These are phyloP conservation scores for Neoboletus subvelutipes DNA, from an alignment of 768 basidiomycete genomes.

Conservation along the genomic window DNA sequence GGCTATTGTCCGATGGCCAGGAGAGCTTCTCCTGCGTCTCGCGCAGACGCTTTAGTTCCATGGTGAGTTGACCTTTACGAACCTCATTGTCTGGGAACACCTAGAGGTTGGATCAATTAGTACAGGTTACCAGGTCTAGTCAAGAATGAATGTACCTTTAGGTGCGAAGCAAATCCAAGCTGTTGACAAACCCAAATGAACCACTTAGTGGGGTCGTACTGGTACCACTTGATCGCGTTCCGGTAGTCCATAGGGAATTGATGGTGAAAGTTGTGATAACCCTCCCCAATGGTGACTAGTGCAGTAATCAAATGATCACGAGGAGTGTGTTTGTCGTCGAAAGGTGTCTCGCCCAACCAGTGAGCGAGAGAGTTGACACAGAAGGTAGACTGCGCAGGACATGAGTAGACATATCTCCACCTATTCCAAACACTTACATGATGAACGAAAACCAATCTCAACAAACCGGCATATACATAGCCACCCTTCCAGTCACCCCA, in stretches of 20 bases:
- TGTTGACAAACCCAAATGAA: slow-evolving; percentile 54
- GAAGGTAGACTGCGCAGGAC: slow-evolving; percentile 74
- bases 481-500: slow-evolving; percentile 91
- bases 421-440: slow-evolving; percentile 53
- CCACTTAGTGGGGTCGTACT: slow-evolving; percentile 96
- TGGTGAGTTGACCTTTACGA: slow-evolving; percentile 87
- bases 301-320: slow-evolving; percentile 89
- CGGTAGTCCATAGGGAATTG: slow-evolving; percentile 97
- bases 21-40: slow-evolving; percentile 70
- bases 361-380: slow-evolving; percentile 97
- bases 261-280: slow-evolving; percentile 99
- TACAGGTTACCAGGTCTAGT: background rate
- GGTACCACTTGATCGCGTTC: slow-evolving; percentile 89
- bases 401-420: background rate
- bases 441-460: slow-evolving; percentile 81
- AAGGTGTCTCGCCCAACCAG: slow-evolving; percentile 91
- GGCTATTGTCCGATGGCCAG: slow-evolving; percentile 77
- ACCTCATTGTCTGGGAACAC: slow-evolving; percentile 70
- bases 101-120: slow-evolving; percentile 15
- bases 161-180: slow-evolving; percentile 54
- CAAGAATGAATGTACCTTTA: slow-evolving; percentile 40
- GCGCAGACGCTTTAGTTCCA: slow-evolving; percentile 87
- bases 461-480: slow-evolving; percentile 79
- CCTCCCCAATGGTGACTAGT: slow-evolving; percentile 89
- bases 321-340: slow-evolving; percentile 94